These are phyloP conservation scores for Skeletonema costatum DNA, from an alignment of 108 stramenopile genomes.

Conservation along the genomic window DNA sequence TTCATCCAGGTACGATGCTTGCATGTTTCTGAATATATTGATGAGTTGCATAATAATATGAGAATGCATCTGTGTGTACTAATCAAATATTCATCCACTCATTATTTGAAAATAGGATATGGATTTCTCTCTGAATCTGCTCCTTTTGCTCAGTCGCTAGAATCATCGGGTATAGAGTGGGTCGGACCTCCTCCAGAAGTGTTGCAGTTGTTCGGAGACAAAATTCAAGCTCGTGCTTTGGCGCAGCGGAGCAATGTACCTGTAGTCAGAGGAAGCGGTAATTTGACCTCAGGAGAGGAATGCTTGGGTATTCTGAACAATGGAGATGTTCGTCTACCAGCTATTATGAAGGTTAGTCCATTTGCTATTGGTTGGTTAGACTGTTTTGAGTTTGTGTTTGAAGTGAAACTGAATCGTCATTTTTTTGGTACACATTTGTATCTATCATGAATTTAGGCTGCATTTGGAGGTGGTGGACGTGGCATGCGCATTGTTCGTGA, in stretches of 20 bases:
- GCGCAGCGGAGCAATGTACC: constrained; percentile 77
- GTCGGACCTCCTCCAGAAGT: constrained; percentile 84
- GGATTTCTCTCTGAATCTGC: constrained; percentile 95
- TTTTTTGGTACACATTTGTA: constrained; percentile 55
- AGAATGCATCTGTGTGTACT: too few relatives aligned
- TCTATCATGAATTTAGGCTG: constrained; percentile 91
- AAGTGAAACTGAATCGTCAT: constrained; percentile 44
- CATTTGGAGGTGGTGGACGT: constrained; percentile 95
- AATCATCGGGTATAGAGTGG: constrained; percentile 64
- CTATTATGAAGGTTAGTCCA: constrained; percentile 44
- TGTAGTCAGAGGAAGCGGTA: constrained; percentile 85
- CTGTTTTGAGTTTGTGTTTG: not conserved
- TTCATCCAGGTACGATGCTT: constrained; percentile 62
- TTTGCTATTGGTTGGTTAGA: not conserved
- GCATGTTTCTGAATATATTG: not conserved
- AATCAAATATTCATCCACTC: too few relatives aligned
- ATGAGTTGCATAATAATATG: too few relatives aligned
- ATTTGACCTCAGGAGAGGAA: constrained; percentile 46
- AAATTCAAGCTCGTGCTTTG: constrained; percentile 81
- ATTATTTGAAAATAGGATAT: constrained; percentile 41
- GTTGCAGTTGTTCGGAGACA: constrained; percentile 88
- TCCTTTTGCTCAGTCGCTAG: constrained; percentile 70
- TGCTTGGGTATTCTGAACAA: constrained; percentile 34
- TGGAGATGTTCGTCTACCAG: constrained; percentile 32
- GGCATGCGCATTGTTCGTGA: constrained; percentile 92